Conservation (phyloP, 2,329 filamentous ascomycete species). For the Apiospora arundinis region DNA sequence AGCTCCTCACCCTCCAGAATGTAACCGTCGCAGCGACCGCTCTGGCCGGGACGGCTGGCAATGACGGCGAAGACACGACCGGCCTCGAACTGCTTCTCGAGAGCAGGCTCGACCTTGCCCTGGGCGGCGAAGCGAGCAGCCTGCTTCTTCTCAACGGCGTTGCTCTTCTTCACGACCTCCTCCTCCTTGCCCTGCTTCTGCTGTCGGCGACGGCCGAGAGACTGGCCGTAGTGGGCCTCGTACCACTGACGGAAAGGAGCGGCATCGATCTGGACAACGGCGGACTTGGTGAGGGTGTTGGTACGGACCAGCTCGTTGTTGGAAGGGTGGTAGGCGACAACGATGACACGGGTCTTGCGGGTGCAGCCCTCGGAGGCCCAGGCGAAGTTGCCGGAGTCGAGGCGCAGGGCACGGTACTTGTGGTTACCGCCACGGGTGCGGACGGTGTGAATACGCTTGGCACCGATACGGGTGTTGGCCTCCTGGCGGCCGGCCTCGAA, state of each 20-base stretch:
- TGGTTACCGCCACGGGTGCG: slow-evolving; percentile 98
- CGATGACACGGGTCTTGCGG: slow-evolving; percentile 99
- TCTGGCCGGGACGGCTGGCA: slow-evolving; percentile 93
- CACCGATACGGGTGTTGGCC: slow-evolving; percentile 98
- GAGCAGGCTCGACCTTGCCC: slow-evolving; percentile 90
- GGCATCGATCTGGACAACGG: slow-evolving; percentile 98
- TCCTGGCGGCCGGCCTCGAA: slow-evolving; percentile 99
- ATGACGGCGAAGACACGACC: slow-evolving; percentile 96
- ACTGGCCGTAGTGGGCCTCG: slow-evolving; percentile 97
- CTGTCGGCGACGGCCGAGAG: slow-evolving; percentile 89
- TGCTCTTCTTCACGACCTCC: slow-evolving; percentile 90
- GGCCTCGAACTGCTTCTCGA: slow-evolving; percentile 99
- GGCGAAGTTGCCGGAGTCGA: slow-evolving; percentile 99
- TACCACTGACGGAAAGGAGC: slow-evolving; percentile 99
- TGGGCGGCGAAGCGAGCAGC: slow-evolving; percentile 78
- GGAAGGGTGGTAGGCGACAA: slow-evolving; percentile 97
- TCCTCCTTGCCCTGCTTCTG: slow-evolving; percentile 73
- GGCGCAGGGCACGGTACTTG: slow-evolving; percentile 98
- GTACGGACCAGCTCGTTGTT: slow-evolving; percentile 99
- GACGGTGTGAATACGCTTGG: slow-evolving; percentile 96
- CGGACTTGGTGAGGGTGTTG: slow-evolving; percentile 99
- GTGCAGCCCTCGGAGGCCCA: slow-evolving; percentile 98
- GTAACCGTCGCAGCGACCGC: slow-evolving; percentile 95
- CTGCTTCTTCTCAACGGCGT: slow-evolving; percentile 96
- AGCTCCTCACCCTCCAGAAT: slow-evolving; percentile 99